Base-by-base conservation (phyloP, 1,139 yeast species). In the Lodderomyces elongisporus region DNA sequence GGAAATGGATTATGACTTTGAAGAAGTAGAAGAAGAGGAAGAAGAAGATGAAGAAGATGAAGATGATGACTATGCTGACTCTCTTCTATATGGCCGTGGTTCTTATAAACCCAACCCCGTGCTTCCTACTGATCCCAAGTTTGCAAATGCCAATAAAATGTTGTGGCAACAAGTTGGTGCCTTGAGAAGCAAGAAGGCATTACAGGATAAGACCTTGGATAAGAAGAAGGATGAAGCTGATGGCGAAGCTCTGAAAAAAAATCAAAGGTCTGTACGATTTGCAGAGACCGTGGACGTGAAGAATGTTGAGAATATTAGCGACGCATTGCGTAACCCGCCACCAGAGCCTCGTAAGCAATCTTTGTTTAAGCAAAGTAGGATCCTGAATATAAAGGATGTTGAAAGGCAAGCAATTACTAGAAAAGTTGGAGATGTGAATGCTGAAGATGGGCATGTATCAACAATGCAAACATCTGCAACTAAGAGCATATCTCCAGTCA, bases 221-320 rank as follows among this genome's bases (percentile, higher is more conserved):
- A 18, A 15, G 14, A 30, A 15, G 12, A 27, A 16, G 2, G 39
- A 39, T 20, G 29, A 18, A 13, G 31, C 24, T 6, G 31, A 33
- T 26, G 33, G 14, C 10, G 23, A 21, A 22, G 26, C 25, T 15
- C 27, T 18, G 6, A 18, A 28, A 14, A 41, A 41, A 30, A 37
- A 38, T n/a, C 61, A 60, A 42, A 75, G 76, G 44, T 52, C 65
- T 6, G 85, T 79, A 15, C 62, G 70, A 14, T 79, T 78, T 54
- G 69, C 78, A 1, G 60, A 67, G 2, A 51, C 56, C 2, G 60
- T 77, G 31, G 74, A 77, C 36, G 66, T 79, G n/a, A 74, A 73
- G 36, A 79, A 77, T 44, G 66, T 79, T 17, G 82, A 76, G 33
- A 74, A 71, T 46, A 60, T 77, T 12, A 76, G 79, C 50, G 69